Evolutionary conservation across 306 rosid species (phyloP).

Genomic region (Lablab purpureus): DNA sequence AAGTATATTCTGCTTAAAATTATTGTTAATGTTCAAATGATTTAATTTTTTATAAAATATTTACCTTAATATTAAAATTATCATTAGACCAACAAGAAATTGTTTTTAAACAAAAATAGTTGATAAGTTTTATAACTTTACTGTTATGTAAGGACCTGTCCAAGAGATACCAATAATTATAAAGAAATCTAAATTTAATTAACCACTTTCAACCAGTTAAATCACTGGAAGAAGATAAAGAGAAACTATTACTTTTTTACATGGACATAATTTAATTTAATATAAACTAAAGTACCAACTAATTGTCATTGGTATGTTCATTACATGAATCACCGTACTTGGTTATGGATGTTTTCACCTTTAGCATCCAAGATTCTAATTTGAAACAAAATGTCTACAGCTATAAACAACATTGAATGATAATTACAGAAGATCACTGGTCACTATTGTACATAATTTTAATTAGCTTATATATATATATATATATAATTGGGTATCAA

Average conservation of each 20-base stretch:
- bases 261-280: background rate
- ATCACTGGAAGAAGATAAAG: background rate
- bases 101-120: too few species aligned
- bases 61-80: too few species aligned
- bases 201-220: background rate
- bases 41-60: too few species aligned
- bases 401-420: conserved; percentile 29
- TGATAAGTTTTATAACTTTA: too few species aligned
- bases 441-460: background rate
- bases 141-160: too few species aligned
- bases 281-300: background rate
- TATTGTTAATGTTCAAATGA: too few species aligned
- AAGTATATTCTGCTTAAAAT: too few species aligned
- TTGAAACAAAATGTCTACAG: conserved; percentile 6
- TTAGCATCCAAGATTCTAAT: background rate
- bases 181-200: background rate
- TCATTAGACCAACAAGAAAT: too few species aligned
- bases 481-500: background rate
- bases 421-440: conserved; percentile 29
- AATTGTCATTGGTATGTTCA: background rate
- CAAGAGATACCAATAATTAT: background rate
- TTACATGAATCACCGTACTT: background rate
- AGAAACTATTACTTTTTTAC: background rate
- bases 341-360: background rate
- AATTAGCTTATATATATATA: background rate